Evolutionary conservation across 108 stramenopile species (phyloP), one percentile per base, ranked within the genome.

Genomic region (Chaetoceros muelleri): DNA sequence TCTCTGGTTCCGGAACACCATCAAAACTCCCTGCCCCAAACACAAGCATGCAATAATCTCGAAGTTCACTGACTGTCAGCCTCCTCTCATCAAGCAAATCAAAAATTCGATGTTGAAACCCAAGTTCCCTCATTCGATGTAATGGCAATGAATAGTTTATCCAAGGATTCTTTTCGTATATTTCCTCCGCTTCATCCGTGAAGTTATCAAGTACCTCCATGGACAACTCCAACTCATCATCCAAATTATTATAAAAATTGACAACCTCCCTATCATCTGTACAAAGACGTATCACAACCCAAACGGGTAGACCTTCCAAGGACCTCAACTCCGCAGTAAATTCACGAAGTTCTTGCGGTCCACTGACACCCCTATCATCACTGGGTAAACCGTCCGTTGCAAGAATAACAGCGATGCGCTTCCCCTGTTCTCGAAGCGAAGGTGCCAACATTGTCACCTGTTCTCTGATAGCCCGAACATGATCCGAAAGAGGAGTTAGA

Each of bases 201-300:
- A 81, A 70, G 51, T 92, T 86, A 55, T 92, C 90, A 0, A 92
- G 30, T 0, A 92, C 85, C 53, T 92, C 90, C 30, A 92, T 52
- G 29, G 62, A 65, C 17, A 81, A 40, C 52, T 83, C 82, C 24
- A 85, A 59, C 52, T 82, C 61, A 22, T 64, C 59, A 59, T 92
- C 90, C 8, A 92, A 58, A 20, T 63, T 59, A 58, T 87, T 87
- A 72, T 79, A 92, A 67, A 83, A 87, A 2, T 71, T 49, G 17
- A 71, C 64, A 3, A 87, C 66, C 1, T 48, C 50, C 20, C 70
- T 78, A 52, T 85, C 82, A 56, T 92, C 84, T 0, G 90, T 92
- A 57, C 90, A 92, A 28, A 92, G 69, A 17, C 86, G 72, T 10
- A 92, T 64, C 18, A 87, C 82, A 20, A 85, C 48, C 74, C 76